Conservation (phyloP, 2,329 filamentous ascomycete species). For the Colletotrichum endophyticum region DNA sequence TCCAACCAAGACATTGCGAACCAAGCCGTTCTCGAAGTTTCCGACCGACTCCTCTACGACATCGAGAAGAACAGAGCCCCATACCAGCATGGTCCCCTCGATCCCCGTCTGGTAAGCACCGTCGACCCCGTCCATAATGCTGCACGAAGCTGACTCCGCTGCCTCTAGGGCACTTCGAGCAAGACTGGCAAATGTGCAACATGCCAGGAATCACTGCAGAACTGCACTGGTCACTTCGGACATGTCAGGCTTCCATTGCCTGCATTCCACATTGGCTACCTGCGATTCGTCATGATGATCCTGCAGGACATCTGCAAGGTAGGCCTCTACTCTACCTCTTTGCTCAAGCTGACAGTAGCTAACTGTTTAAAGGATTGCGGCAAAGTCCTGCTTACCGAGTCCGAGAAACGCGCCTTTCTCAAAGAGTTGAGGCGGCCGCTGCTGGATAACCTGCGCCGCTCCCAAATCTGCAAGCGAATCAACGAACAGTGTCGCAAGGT, state of each 20-base stretch:
- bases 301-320: slow-evolving; percentile 94
- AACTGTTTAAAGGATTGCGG: slow-evolving; percentile 69
- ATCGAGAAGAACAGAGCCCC: slow-evolving; percentile 79
- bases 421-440: slow-evolving; percentile 79
- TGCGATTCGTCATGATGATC: slow-evolving; percentile 90
- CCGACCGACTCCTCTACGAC: slow-evolving; percentile 93
- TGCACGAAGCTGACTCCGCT: background rate
- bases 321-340: slow-evolving; percentile 6
- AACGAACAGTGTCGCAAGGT: slow-evolving; percentile 89
- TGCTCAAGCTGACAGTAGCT: background rate
- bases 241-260: slow-evolving; percentile 90
- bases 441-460: slow-evolving; percentile 85
- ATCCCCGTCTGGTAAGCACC: slow-evolving; percentile 71
- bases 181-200: slow-evolving; percentile 83
- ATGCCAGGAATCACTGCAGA: slow-evolving; percentile 79
- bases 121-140: background rate
- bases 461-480: slow-evolving; percentile 85
- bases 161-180: slow-evolving; percentile 76
- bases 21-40: slow-evolving; percentile 92
- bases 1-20: slow-evolving; percentile 95
- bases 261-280: slow-evolving; percentile 94
- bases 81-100: slow-evolving; percentile 84
- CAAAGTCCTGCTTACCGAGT: slow-evolving; percentile 79
- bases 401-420: slow-evolving; percentile 78
- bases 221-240: slow-evolving; percentile 95